phyloP scores from a whole-genome alignment of 441 rosid species.

The Adansonia grandidieri region DNA sequence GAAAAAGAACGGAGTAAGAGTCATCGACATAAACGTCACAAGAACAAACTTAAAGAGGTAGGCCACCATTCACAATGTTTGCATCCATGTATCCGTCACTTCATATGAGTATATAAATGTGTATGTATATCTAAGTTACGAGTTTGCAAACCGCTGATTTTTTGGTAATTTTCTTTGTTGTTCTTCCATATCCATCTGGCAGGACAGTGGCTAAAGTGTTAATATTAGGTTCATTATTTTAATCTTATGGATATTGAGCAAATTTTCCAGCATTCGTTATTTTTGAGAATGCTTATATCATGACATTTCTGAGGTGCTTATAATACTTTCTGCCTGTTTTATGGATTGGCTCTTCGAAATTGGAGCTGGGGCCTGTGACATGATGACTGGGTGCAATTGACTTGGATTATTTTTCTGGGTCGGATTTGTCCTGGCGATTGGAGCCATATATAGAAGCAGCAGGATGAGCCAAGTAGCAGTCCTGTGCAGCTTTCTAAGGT shows the following conservation, averaged over 20 bases:
- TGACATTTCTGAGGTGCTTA: slow-evolving; percentile 53
- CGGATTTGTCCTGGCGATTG: slow-evolving; percentile 67
- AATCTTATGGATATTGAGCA: slow-evolving; percentile 12
- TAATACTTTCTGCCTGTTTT: slow-evolving; percentile 65
- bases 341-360: slow-evolving; percentile 83
- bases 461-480: slow-evolving; percentile 66
- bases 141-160: neutral
- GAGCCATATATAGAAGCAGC: slow-evolving; percentile 80
- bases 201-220: neutral
- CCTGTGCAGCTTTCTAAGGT: slow-evolving; percentile 98
- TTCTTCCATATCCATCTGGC: neutral
- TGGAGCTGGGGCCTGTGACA: slow-evolving; percentile 95
- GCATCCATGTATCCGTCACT: too few species aligned
- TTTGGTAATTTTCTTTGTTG: neutral
- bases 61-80: slow-evolving; percentile 27
- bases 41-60: slow-evolving; percentile 81
- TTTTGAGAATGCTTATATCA: slow-evolving; percentile 5
- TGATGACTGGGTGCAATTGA: slow-evolving; percentile 62
- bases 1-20: slow-evolving; percentile 78
- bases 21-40: slow-evolving; percentile 69
- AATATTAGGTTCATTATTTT: neutral
- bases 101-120: neutral
- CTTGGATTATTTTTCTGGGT: slow-evolving; percentile 59
- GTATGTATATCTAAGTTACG: neutral
- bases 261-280: slow-evolving; percentile 2